Evolutionary conservation across 164 flowering plant genomes (phyloP).

Genomic region (Litsea cubeba): DNA sequence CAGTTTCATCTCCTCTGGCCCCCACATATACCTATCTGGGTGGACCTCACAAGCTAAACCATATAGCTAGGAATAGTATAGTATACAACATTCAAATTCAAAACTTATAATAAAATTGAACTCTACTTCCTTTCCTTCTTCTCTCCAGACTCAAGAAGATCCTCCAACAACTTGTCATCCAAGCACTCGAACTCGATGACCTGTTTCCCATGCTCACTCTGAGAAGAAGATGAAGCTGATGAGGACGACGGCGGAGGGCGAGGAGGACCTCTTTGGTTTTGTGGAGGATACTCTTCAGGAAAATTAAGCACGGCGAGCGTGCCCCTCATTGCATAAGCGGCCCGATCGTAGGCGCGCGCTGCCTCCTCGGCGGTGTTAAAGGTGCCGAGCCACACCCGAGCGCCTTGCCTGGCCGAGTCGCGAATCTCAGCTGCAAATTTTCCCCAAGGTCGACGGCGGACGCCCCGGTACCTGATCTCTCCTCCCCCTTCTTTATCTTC

Average conservation of each 20-base stretch:
- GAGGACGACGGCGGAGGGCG: neutral
- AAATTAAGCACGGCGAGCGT: conserved; percentile 6
- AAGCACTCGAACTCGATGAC: conserved; percentile 18
- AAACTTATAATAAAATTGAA: neutral
- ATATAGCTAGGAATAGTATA: too few relatives aligned
- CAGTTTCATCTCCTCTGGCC: too few relatives aligned
- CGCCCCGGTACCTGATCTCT: conserved; percentile 12
- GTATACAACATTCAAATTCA: neutral
- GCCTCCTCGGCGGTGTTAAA: conserved; percentile 16
- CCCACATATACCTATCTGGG: too few relatives aligned
- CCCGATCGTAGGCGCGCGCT: conserved; percentile 16
- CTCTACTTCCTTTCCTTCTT: conserved; percentile 1
- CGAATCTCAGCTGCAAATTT: conserved; percentile 13
- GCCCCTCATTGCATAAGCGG: conserved; percentile 17
- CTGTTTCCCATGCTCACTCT: conserved; percentile 1
- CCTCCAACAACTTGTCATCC: conserved; percentile 17
- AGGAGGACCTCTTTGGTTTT: neutral
- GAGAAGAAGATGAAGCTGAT: neutral
- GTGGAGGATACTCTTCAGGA: neutral
- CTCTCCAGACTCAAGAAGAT: conserved; percentile 9
- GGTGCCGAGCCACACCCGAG: conserved; percentile 16
- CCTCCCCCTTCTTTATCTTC: conserved; percentile 2
- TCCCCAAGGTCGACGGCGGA: conserved; percentile 12
- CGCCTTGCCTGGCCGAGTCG: conserved; percentile 11
- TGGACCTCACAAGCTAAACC: too few relatives aligned